Evolutionary conservation across 1,139 yeast genomes (phyloP).

Genomic region (Sugiyamaella grinbergsii): DNA sequence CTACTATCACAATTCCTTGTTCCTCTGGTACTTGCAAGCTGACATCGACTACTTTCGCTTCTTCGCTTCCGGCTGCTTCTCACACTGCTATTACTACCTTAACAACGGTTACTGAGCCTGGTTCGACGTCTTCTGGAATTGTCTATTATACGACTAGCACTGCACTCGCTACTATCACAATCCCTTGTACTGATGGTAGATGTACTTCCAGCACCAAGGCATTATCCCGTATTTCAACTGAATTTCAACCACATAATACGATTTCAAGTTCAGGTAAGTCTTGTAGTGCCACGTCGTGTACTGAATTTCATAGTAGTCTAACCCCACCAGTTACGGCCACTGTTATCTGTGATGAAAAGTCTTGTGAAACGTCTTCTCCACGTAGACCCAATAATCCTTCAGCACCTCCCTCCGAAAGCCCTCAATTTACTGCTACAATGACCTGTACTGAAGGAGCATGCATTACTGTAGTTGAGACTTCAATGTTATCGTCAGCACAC

Average conservation of each 20-base stretch:
- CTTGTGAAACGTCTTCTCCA: not conserved
- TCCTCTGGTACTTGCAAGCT: no score
- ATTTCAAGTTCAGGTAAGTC: no score
- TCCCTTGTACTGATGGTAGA: constrained; percentile 9
- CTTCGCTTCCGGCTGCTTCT: not conserved
- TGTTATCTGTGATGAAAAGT: not conserved
- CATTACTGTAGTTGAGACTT: not conserved
- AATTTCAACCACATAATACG: no score
- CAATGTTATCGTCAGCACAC: no score
- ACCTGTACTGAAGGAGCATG: not conserved
- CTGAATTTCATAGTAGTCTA: not conserved
- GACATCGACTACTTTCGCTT: constrained; percentile 6
- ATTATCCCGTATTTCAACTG: not conserved
- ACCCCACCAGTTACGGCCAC: constrained; percentile 1
- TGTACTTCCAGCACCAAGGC: not conserved
- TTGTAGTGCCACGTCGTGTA: not conserved
- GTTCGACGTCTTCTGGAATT: constrained; percentile 8
- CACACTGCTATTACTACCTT: not conserved
- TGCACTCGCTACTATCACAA: not conserved
- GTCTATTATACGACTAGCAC: constrained; percentile 16
- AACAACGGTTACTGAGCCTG: constrained; percentile 5
- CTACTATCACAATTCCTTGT: not conserved
- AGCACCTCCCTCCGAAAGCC: not conserved
- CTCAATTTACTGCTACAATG: not conserved
- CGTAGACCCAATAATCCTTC: not conserved